Evolutionary conservation across 2,329 filamentous ascomycete species (phyloP).

Genomic region (Trichoderma atroviride): DNA sequence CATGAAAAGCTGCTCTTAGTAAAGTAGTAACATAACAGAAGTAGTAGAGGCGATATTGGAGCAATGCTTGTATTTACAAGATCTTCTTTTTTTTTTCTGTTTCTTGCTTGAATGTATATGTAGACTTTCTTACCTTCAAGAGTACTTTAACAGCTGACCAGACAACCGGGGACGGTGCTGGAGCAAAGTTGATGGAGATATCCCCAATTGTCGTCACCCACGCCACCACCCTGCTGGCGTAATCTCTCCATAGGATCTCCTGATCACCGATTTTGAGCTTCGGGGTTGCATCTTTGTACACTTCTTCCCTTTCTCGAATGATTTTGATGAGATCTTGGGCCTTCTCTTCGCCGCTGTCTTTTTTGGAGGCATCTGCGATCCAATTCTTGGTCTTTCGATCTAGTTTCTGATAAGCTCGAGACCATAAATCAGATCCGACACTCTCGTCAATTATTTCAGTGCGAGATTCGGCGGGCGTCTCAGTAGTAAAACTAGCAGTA

Average conservation of each 20-base stretch:
- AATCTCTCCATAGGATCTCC: not conserved
- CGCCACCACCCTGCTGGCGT: not conserved
- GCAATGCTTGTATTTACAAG: too few relatives aligned
- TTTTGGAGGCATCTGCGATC: not conserved
- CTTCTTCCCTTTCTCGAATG: not conserved
- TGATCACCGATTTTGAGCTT: not conserved
- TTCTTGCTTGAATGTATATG: not conserved
- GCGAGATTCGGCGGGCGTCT: not conserved
- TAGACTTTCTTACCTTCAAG: not conserved
- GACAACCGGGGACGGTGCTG: not conserved
- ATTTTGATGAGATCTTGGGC: not conserved
- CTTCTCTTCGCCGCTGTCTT: not conserved
- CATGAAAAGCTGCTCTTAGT: too few relatives aligned
- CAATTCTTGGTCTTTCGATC: not conserved
- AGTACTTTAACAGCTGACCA: conserved; percentile 9
- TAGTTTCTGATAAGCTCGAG: not conserved
- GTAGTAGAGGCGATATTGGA: too few relatives aligned
- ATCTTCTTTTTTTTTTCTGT: too few relatives aligned
- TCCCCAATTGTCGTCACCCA: not conserved
- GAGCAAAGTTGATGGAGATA: not conserved
- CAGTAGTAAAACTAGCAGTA: too few relatives aligned
- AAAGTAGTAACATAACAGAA: too few relatives aligned
- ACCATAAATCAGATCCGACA: not conserved
- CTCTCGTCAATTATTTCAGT: not conserved
- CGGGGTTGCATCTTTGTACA: not conserved